A percentile compares a stretch with the other conserved stretches of the same genome.
These are phyloP conservation scores for Parsonsia alboflavescens DNA, from an alignment of 257 asterid species.

Conservation along the genomic window DNA sequence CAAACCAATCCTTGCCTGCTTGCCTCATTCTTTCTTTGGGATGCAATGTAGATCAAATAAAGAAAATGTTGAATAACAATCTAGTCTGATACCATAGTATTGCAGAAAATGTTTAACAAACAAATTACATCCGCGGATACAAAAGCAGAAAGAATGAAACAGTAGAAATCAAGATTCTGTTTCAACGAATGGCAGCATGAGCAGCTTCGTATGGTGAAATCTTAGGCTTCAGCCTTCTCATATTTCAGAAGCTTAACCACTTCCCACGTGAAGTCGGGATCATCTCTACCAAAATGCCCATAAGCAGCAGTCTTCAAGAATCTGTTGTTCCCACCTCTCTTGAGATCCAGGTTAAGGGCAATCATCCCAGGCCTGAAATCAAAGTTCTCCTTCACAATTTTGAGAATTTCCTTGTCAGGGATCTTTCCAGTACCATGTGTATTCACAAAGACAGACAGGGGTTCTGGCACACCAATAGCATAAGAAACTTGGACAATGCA, in stretches of 20 bases:
- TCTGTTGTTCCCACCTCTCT: slow-evolving; percentile 48
- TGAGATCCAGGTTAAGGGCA: slow-evolving; percentile 47
- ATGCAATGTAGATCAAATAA: no score
- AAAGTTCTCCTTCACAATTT: slow-evolving; percentile 50
- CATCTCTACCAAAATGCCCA: slow-evolving; percentile 58
- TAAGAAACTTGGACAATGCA: slow-evolving; percentile 60
- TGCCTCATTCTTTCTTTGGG: no score
- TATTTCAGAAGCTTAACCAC: slow-evolving; percentile 53
- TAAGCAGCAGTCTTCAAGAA: slow-evolving; percentile 64
- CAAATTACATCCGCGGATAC: neutral
- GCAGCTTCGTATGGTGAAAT: neutral
- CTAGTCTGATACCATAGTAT: neutral
- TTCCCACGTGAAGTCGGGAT: slow-evolving; percentile 58
- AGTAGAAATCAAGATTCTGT: neutral
- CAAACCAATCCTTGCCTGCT: no score
- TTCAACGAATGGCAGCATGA: neutral
- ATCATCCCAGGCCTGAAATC: slow-evolving; percentile 67
- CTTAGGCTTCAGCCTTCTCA: slow-evolving; percentile 34
- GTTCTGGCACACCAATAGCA: slow-evolving; percentile 62
- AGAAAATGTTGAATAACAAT: neutral
- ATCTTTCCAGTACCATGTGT: slow-evolving; percentile 54
- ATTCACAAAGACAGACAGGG: slow-evolving; percentile 54
- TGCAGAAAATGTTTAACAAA: neutral
- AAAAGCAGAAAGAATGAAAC: neutral
- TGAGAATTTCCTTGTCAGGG: slow-evolving; percentile 47